Evolutionary conservation across 2,329 filamentous ascomycete species (phyloP).

Genomic region (Penicillium sp.): DNA sequence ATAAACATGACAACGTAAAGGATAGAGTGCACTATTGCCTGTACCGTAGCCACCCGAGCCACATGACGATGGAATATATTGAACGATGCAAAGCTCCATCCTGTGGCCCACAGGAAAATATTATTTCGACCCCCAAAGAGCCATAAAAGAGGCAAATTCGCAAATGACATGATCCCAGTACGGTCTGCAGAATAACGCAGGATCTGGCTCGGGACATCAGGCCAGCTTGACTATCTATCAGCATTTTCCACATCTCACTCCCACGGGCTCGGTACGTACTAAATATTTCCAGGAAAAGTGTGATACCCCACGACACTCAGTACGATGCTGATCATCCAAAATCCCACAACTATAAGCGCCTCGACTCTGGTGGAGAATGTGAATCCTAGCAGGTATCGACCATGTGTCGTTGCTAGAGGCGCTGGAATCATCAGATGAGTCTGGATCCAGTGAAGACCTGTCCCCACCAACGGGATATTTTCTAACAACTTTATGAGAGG

Average conservation of each 20-base stretch:
- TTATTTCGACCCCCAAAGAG: slow-evolving; percentile 69
- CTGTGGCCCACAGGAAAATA: slow-evolving; percentile 63
- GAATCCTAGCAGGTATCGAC: slow-evolving; percentile 44
- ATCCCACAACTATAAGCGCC: slow-evolving; percentile 45
- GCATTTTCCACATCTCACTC: background rate
- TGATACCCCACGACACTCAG: slow-evolving; percentile 49
- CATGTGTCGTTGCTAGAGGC: slow-evolving; percentile 42
- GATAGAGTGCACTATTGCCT: slow-evolving; percentile 63
- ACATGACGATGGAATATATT: slow-evolving; percentile 68
- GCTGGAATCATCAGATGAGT: slow-evolving; percentile 47
- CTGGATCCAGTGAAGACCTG: slow-evolving; percentile 34
- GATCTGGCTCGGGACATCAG: slow-evolving; percentile 38
- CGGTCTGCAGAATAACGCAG: slow-evolving; percentile 62
- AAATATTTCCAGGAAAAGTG: slow-evolving; percentile 49
- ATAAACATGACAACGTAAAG: slow-evolving; percentile 53
- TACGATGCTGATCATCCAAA: slow-evolving; percentile 47
- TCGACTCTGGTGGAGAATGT: slow-evolving; percentile 53
- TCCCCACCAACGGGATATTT: background rate
- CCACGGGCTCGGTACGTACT: slow-evolving; percentile 35
- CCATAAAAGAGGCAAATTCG: slow-evolving; percentile 65
- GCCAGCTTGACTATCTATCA: slow-evolving; percentile 28
- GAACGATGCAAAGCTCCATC: slow-evolving; percentile 67
- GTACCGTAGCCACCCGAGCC: slow-evolving; percentile 60
- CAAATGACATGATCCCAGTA: slow-evolving; percentile 63
- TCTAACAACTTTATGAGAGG: slow-evolving; percentile 3